These are phyloP conservation scores for Myxozyma monticola DNA, from an alignment of 805 yeast genomes.

Conservation along the genomic window DNA sequence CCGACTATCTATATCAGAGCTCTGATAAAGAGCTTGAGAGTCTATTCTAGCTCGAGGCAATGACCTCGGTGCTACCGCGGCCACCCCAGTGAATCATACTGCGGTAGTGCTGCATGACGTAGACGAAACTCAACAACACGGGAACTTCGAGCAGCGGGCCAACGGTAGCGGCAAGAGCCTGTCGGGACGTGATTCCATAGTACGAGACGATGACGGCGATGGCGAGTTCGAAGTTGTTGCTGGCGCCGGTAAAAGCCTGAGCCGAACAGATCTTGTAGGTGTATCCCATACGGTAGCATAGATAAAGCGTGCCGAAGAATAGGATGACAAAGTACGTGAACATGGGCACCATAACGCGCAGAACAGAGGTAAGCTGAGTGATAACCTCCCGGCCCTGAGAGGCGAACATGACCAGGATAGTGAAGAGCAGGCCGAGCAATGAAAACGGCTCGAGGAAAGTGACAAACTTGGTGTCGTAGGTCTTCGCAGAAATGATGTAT, in stretches of 20 bases:
- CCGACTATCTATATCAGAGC: too few relatives aligned
- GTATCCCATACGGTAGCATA: constrained; percentile 32
- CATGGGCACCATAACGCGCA: constrained; percentile 54
- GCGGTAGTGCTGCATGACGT: constrained; percentile 24
- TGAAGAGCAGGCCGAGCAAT: constrained; percentile 52
- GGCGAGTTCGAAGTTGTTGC: constrained; percentile 59
- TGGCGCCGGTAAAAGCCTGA: constrained; percentile 58
- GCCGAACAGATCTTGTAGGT: constrained; percentile 47
- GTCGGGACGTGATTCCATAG: constrained; percentile 53
- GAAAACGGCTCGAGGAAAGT: constrained; percentile 52
- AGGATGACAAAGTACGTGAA: constrained; percentile 48
- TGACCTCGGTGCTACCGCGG: constrained; percentile 20
- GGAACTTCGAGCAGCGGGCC: constrained; percentile 65
- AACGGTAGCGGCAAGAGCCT: constrained; percentile 59
- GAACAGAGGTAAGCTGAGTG: constrained; percentile 50
- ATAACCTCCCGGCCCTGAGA: constrained; percentile 52
- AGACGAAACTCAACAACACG: constrained; percentile 40
- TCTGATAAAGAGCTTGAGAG: background rate
- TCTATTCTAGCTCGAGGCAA: background rate
- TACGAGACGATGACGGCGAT: constrained; percentile 54
- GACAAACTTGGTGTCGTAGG: constrained; percentile 42
- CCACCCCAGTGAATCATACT: constrained; percentile 20
- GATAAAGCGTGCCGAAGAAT: constrained; percentile 49
- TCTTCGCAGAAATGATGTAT: constrained; percentile 19
- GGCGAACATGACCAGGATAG: constrained; percentile 53